Evolutionary conservation across 176 grass and related monocot genomes (phyloP), one percentile per base, ranked within the genome.

Genomic region (Stipa capillata): DNA sequence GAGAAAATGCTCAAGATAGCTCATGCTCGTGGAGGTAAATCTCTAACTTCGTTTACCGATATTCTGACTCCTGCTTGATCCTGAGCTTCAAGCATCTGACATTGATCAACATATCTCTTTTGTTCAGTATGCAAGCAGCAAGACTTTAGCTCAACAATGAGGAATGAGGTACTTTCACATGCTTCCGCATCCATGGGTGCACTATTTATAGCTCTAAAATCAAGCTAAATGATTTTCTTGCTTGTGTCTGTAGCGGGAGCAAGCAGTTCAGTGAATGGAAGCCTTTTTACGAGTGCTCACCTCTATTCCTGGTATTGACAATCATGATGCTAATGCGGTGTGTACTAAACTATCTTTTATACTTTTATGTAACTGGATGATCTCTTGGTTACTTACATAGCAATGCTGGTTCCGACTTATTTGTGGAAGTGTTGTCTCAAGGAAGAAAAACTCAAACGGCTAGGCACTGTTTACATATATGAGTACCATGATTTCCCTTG

Each of bases 1-100:
- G 87, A 97, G 82, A 97, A 90, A 59, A 88, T 97, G 65, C 85
- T 97, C 10, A 97, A 84, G 60, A 97, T 93, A 82, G 87, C 93
- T 79, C 83, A 90, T 86, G 65, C 87, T 79, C 83, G 66, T 69
- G 93, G 93, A 57, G 93, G 90, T 88, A 88, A 86, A 57, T 47
- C 34, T 70, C 52, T 60, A 36, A 36, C 49, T 80, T 63, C 32
- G 35, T 27, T 55, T 23, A 32, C 50, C 11, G 43, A 53, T 24
- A 36, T 83, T 61, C 12, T 44, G 1, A 11, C 36, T 84, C 53
- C 10, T 52, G 40, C 29, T 70, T 72, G 15, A 18, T 84, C 63
- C 50, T 62, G 17, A 23, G 23, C 33, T 44, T 1, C 27, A 63
- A 70, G 42, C n/a, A n/a, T n/a, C n/a, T 85, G 24, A 65, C 66